phyloP scores from a whole-genome alignment of 2,329 filamentous ascomycete genomes.

The Magnaporthiopsis poae region DNA sequence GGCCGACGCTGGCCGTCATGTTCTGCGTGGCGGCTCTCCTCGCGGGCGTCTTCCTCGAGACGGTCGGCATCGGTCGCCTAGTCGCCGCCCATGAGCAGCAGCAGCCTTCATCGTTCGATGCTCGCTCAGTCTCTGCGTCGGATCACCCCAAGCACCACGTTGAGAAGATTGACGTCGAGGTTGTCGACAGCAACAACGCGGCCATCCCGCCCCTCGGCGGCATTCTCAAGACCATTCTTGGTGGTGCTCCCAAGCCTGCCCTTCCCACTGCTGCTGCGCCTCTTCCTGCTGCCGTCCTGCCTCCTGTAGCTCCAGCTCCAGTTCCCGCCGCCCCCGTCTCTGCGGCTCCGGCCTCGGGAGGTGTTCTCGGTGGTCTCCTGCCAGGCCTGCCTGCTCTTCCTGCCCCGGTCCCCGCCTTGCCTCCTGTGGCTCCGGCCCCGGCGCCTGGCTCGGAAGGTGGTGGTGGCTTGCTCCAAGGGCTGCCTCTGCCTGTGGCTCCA shows the following conservation, averaged over 20 bases:
- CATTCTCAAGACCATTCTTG: conserved; percentile 1
- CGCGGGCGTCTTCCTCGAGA: not conserved
- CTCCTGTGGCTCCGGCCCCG: not conserved
- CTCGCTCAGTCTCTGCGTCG: not conserved
- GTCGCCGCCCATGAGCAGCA: not conserved
- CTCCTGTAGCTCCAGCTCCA: conserved; percentile 1
- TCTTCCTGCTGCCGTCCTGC: not conserved
- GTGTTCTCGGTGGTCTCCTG: too few species aligned
- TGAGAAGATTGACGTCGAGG: not conserved
- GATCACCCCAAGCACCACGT: not conserved
- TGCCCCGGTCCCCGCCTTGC: not conserved
- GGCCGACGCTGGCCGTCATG: not conserved
- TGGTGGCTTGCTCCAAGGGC: not conserved
- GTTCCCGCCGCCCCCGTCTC: not conserved
- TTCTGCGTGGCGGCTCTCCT: not conserved
- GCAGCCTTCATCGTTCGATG: not conserved
- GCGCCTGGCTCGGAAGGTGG: not conserved
- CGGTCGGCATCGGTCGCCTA: not conserved
- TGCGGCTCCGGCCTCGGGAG: not conserved
- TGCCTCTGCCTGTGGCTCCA: not conserved
- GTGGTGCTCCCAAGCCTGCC: not conserved
- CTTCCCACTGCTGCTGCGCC: not conserved
- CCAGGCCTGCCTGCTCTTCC: not conserved
- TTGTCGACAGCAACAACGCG: not conserved
- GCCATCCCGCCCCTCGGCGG: conserved; percentile 1